phyloP scores from a whole-genome alignment of 2,329 filamentous ascomycete genomes.

The Fusarium lateritium region DNA sequence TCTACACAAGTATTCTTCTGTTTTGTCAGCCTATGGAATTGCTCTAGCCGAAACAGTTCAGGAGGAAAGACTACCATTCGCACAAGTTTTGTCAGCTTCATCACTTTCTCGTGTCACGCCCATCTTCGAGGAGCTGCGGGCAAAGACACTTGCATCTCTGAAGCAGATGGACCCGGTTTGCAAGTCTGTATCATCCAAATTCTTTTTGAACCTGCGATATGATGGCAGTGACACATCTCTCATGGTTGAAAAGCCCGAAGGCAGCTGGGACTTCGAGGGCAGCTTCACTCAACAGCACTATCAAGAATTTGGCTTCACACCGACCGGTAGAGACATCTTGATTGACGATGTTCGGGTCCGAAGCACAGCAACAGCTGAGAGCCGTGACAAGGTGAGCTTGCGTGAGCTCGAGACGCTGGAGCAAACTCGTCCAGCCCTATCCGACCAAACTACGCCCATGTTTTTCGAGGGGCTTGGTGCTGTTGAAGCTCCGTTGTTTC shows the following conservation, averaged over 20 bases:
- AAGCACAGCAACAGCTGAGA: constrained; percentile 87
- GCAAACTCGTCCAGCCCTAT: constrained; percentile 67
- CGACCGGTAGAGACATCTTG: constrained; percentile 87
- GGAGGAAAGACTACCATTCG: constrained; percentile 81
- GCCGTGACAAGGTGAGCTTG: constrained; percentile 82
- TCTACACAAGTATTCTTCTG: constrained; percentile 88
- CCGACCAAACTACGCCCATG: constrained; percentile 77
- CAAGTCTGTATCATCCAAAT: constrained; percentile 82
- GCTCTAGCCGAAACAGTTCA: constrained; percentile 71
- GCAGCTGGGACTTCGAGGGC: constrained; percentile 84
- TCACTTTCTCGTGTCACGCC: constrained; percentile 74
- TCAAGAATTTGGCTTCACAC: constrained; percentile 92
- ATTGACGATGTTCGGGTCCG: constrained; percentile 90
- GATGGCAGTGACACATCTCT: constrained; percentile 90
- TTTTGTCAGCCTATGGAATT: constrained; percentile 93
- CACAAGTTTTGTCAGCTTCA: background rate
- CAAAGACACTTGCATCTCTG: background rate
- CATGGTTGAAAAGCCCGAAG: constrained; percentile 86
- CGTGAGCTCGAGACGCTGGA: constrained; percentile 81
- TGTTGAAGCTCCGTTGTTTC: constrained; percentile 85
- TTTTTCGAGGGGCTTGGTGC: constrained; percentile 86
- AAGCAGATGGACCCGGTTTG: constrained; percentile 74
- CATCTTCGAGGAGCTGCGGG: constrained; percentile 79
- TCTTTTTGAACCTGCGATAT: constrained; percentile 95
- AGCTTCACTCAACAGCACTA: constrained; percentile 90